Evolutionary conservation across 2,329 filamentous ascomycete species (phyloP), one percentile per base, ranked within the genome.

Genomic region (Thermochaetoides dissita): DNA sequence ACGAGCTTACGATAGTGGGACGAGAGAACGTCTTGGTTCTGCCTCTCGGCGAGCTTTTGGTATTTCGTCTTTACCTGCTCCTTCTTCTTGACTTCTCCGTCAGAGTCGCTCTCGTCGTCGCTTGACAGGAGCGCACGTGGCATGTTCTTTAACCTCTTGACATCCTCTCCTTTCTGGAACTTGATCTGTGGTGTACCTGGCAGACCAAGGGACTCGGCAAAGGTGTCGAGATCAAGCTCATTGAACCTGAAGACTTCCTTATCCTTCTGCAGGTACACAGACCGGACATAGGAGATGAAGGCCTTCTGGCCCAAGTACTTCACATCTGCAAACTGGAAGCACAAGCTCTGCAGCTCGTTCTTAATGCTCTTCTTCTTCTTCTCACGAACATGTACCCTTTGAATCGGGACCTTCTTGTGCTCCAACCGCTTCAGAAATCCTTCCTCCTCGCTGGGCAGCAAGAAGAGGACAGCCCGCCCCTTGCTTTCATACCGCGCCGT

Each of bases 301-400:
- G 91, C 87, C 60, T 96, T 98, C 57, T 96, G 89, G 0, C 84
- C 93, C 1, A 96, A 71, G 51, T 96, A 96, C 56, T 96, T 96
- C 51, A 96, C 65, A 49, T 94, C 84, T 0, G 86, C 81, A 50
- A 94, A 85, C 60, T 95, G 84, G 66, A 96, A 98, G 55, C 86
- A 94, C 80, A 95, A 86, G 53, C 84, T 88, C 56, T 95, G 89
- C 34, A 98, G 63, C 55, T 94, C 82, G 45, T 83, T 79, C 53
- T 80, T 78, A 59, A 98, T 84, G 47, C 75, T 84, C 60, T 82
- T 78, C 63, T 93, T 88, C 66, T 95, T 96, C 64, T 85, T 88
- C 45, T 86, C 76, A 52, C 83, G 80, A 32, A 94, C 79, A 46
- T 89, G 89, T 55, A 95, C 91, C 51, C 75, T 77, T 51, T 88